These are phyloP conservation scores for Pseudonitzschia delicatissima DNA, from an alignment of 108 stramenopile species.

Conservation along the genomic window DNA sequence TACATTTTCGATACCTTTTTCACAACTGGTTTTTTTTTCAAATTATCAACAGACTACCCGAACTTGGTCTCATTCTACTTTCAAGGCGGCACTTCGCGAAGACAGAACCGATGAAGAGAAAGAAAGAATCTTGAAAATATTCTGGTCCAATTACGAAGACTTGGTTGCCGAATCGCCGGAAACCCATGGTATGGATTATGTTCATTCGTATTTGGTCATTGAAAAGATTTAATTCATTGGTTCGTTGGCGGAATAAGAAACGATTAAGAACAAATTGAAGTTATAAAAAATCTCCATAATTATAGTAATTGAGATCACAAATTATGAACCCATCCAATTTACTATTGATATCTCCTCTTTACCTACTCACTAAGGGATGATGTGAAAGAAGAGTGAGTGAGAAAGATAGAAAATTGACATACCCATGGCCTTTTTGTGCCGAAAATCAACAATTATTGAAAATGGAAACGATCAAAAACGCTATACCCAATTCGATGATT, in stretches of 20 bases:
- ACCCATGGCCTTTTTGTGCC: too few species aligned
- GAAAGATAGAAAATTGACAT: too few species aligned
- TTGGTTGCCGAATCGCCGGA: slow-evolving; percentile 37
- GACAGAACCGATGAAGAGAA: slow-evolving; percentile 36
- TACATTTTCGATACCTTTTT: background rate
- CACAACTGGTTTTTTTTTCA: background rate
- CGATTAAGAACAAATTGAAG: too few species aligned
- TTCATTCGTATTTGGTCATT: slow-evolving; percentile 46
- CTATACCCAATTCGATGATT: too few species aligned
- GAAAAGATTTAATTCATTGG: slow-evolving; percentile 24
- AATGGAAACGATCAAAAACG: too few species aligned
- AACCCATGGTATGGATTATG: slow-evolving; percentile 57
- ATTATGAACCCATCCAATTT: too few species aligned
- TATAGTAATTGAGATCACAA: too few species aligned
- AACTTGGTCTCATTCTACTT: slow-evolving; percentile 42
- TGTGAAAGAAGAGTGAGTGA: too few species aligned
- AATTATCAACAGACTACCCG: slow-evolving; percentile 19
- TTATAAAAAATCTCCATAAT: too few species aligned
- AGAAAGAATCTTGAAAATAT: slow-evolving; percentile 32
- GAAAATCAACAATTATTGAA: too few species aligned
- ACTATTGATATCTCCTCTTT: too few species aligned
- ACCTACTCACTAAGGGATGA: too few species aligned
- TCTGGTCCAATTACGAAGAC: slow-evolving; percentile 43
- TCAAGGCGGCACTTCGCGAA: slow-evolving; percentile 26
- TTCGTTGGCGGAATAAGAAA: background rate